Base-by-base conservation (phyloP, 805 yeast genomes). In the Dipodascus albidus region DNA sequence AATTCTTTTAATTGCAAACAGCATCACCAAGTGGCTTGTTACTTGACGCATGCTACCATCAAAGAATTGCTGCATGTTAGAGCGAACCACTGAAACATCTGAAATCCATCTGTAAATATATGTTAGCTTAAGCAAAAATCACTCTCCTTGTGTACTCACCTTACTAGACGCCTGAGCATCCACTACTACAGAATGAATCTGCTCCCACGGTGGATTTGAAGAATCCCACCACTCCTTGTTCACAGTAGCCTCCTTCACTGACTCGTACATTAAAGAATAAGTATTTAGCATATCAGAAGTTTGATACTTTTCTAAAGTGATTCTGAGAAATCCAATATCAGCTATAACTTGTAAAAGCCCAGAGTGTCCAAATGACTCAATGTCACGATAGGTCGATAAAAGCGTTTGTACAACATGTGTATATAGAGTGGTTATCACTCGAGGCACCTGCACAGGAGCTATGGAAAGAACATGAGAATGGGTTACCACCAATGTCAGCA, bases 281-380 rank as follows among this genome's bases (percentile, higher is more conserved):
- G 58, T 56, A 47, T 59, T 57, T 17, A 54, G 54, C 1, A 64
- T 50, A 17, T 64, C 65, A 21, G 55, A 49, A n/a, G 63, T 58
- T 24, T 54, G 56, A 42, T 61, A 61, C n/a, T 59, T 53, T 23
- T 54, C 53, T 64, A 69, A 57, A n/a, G 64, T 63, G 41, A 60
- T 65, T 49, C 74, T 70, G 61, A 79, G 71, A 58, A 80, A 79
- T 59, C 78, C 79, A 23, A 80, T 60, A 59, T 81, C 85, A 2
- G 80, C 74, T 0, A 75, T 69, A 1, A 74, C 70, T 62, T 80
- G 85, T 52, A 76, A 64, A 47, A 75, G 63, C 1, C 81, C 82
- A 33, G 71, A 74, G 6, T 71, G 64, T 0, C 78, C 72, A 42
- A 78, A 69, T 14, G 65, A 62, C 31, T 78, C 79, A 4, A 77